A percentile compares a stretch with the other conserved stretches of the same genome.
Conservation (phyloP, 2,329 filamentous ascomycete genomes). For the Claviceps sp. region DNA sequence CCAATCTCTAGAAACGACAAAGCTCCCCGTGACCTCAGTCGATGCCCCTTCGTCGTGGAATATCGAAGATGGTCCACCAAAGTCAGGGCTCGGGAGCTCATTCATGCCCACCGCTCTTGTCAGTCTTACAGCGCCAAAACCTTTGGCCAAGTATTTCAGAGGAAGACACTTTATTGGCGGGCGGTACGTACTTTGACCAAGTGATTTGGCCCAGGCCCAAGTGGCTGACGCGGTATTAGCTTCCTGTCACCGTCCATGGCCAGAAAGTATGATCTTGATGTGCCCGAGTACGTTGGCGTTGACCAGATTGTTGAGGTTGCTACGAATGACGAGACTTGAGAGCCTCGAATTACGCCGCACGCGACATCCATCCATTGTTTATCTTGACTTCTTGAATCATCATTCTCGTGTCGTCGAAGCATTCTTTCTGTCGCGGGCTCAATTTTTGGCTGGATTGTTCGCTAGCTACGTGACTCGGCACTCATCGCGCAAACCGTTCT, state of each 20-base stretch:
- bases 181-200: conserved; percentile 34
- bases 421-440: not conserved
- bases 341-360: not conserved
- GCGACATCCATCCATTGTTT: too few relatives aligned
- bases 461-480: conserved; percentile 37
- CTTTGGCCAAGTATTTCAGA: conserved; percentile 67
- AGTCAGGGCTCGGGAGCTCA: conserved; percentile 58
- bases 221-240: conserved; percentile 26
- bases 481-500: conserved; percentile 42
- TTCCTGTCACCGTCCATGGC: conserved; percentile 71
- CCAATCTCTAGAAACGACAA: conserved; percentile 56
- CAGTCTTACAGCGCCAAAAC: conserved; percentile 88
- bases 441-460: conserved; percentile 11
- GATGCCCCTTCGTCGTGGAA: conserved; percentile 94
- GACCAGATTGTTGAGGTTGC: conserved; percentile 79
- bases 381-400: not conserved
- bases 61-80: conserved; percentile 73
- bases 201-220: not conserved
- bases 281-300: conserved; percentile 71
- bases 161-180: conserved; percentile 90
- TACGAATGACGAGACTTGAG: conserved; percentile 36
- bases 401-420: not conserved
- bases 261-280: conserved; percentile 71
- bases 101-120: conserved; percentile 75
- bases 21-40: conserved; percentile 69